Evolutionary conservation across 129 eudicot species (phyloP), one percentile per base, ranked within the genome.

Genomic region (Helichrysum umbraculigerum): DNA sequence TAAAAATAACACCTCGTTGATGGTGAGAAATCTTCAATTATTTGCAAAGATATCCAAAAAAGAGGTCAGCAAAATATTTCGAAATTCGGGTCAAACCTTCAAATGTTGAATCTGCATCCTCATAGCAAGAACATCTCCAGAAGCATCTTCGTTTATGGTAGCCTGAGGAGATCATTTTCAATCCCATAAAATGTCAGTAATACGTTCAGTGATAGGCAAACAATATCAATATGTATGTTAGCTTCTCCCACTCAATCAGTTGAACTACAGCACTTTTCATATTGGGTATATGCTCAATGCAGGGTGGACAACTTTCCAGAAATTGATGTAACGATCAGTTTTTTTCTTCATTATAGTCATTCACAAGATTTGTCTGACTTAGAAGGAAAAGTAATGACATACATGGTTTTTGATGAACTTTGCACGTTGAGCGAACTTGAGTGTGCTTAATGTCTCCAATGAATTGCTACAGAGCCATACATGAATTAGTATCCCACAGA

Each of bases 401-500:
- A 95, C 99, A 82, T 95, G 96, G 85, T 95, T 95, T 80, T 95
- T 95, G 47, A 95, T 91, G 82, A 86, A 95, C 71, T 95, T 95
- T 66, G 99, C 99, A 80, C 99, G 99, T 72, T 95, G 99, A 60
- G 97, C 99, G 72, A 95, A 95, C 91, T 95, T 95, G 78, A 95
- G 83, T 11, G 99, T 95, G 86, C 99, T 95, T 76, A 95, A 52
- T 32, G 99, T 95, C 96, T 95, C 99, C 83, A 89, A 76, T 58
- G 99, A 86, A 69, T 87, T 87, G 89, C 99, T 95, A 96, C 87
- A 85, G 74, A 34, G 42, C 75, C 58, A 79, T 42, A 80, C 58
- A 56, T 9, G 58, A 28, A 52, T 82, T 64, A 78, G 72, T 71
- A 25, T 52, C 52, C 42, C 20, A 47, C 41, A 20, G 8, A 56